Evolutionary conservation across 441 rosid genomes (phyloP).

Genomic region (Erysimum cheiri): DNA sequence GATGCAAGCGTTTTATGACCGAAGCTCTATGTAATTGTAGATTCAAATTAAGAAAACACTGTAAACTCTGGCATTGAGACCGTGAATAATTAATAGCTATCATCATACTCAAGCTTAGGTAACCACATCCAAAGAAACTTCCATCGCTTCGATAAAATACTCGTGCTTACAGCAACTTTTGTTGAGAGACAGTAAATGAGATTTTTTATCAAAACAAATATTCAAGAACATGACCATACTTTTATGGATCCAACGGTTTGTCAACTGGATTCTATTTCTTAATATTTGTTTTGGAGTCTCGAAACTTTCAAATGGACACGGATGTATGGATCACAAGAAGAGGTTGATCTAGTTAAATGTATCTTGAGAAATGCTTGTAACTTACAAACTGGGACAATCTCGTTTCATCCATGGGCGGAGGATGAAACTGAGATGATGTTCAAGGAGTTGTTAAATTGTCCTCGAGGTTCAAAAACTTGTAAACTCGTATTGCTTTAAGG

Average conservation of each 20-base stretch:
- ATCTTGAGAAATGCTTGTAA: conserved; percentile 5
- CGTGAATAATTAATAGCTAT: too few relatives aligned
- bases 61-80: too few relatives aligned
- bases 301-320: conserved; percentile 15
- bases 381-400: conserved; percentile 2
- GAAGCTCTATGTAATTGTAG: too few relatives aligned
- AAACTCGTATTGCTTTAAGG: background rate
- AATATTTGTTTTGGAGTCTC: conserved; percentile 8
- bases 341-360: conserved; percentile 2
- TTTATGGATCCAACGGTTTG: background rate
- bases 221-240: background rate
- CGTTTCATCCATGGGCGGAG: background rate
- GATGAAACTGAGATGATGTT: background rate
- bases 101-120: too few relatives aligned
- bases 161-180: too few relatives aligned
- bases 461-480: background rate
- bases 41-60: too few relatives aligned
- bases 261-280: conserved; percentile 2
- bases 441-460: background rate
- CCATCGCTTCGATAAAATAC: too few relatives aligned
- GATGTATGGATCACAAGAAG: background rate
- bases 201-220: too few relatives aligned
- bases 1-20: too few relatives aligned
- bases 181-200: too few relatives aligned
- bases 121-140: too few relatives aligned